phyloP scores from a whole-genome alignment of 441 rosid genomes.

The Theobroma grandiflorum region DNA sequence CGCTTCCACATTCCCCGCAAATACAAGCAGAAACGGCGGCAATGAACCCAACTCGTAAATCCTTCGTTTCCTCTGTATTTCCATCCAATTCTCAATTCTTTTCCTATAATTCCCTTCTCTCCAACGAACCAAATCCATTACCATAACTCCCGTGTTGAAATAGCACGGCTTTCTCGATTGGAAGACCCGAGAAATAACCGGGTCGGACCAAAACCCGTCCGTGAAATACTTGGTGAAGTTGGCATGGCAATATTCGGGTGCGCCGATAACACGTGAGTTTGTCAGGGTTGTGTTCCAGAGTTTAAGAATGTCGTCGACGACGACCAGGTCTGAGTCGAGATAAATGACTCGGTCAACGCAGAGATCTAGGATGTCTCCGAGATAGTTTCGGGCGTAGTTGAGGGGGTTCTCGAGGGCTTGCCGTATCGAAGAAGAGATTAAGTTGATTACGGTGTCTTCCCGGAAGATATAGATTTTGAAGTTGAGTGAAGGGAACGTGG shows the following conservation, averaged over 20 bases:
- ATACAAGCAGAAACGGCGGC: constrained; percentile 88
- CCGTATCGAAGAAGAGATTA: constrained; percentile 84
- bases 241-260: constrained; percentile 91
- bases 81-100: constrained; percentile 88
- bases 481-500: constrained; percentile 83
- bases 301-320: constrained; percentile 77
- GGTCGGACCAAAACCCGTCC: constrained; percentile 80
- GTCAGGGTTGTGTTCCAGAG: constrained; percentile 72
- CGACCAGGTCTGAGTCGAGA: constrained; percentile 85
- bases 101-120: constrained; percentile 74
- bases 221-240: constrained; percentile 90
- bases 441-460: constrained; percentile 75
- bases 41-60: constrained; percentile 91
- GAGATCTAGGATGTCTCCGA: constrained; percentile 74
- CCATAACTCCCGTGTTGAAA: constrained; percentile 96
- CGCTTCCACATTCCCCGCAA: constrained; percentile 78
- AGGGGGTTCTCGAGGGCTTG: constrained; percentile 87
- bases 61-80: constrained; percentile 70
- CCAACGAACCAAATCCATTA: constrained; percentile 88
- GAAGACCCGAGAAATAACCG: constrained; percentile 57
- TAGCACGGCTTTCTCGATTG: constrained; percentile 69
- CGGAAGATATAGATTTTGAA: constrained; percentile 86
- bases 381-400: constrained; percentile 86
- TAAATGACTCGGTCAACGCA: constrained; percentile 87
- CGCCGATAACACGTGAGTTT: constrained; percentile 76